Evolutionary conservation across 495 filamentous ascomycete genomes (phyloP), one percentile per base, ranked within the genome.

Genomic region (Daldinia caldariorum): DNA sequence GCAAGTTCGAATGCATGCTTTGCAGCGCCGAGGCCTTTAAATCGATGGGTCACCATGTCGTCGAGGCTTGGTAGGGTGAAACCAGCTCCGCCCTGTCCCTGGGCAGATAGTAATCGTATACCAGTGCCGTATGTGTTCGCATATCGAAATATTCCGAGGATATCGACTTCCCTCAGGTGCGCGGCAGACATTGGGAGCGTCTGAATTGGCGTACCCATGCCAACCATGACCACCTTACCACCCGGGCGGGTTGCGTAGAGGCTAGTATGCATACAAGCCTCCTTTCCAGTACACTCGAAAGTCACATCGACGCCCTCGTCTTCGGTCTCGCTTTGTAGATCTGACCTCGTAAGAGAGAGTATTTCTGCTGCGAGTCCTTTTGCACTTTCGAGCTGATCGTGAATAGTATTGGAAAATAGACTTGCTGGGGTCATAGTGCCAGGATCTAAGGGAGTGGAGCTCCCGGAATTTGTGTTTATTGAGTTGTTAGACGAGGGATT

Each of bases 201-300:
- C 81, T 95, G 92, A 45, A 96, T 86, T 0, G 94, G 94, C 4
- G 89, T 92, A n/a, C 94, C 94, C 93, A 97, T 97, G 4, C 94
- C 94, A 20, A 97, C 90, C 80, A 97, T 89, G 70, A 97, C 88
- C 39, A 97, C 83, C 67, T 90, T 89, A 9, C 93, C 92, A 10
- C 94, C 94, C 0, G 94, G 84, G 7, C 86, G 83, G 12, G 92
- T 89, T 7, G 91, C 91, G 70, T 94, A 97, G 47, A 97, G 92
- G 2, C 90, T 88, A 0, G 93, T 91, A 77, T 97, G 93, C 70
- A 95, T 88, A 76, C 93, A 96, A 3, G 89, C 83, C 38, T 94
- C 92, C 58, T 94, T 93, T 49, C 94, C 94, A 0, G 94, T 97
- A 77, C 94, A 97, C 74, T 97, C 94, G 73, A 97, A 96, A 6